These are phyloP conservation scores for Coprinopsis marcescibilis DNA, from an alignment of 768 basidiomycete species.

Conservation along the genomic window DNA sequence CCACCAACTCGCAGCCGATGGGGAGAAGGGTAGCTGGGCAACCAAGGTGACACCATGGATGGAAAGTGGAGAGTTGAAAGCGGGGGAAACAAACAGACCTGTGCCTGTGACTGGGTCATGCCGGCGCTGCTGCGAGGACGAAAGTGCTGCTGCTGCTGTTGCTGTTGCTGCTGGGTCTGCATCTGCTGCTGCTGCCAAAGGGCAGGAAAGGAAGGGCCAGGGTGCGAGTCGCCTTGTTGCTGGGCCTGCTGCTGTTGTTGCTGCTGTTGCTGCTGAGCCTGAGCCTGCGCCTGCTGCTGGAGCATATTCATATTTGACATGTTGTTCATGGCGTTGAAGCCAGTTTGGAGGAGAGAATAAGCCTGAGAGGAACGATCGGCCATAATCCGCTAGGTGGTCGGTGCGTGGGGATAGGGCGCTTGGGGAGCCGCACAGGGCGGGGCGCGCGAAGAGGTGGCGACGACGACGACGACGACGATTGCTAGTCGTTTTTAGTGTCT, in stretches of 20 bases:
- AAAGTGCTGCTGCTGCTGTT: constrained; percentile 41
- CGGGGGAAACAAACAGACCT: constrained; percentile 35
- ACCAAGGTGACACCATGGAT: constrained; percentile 9
- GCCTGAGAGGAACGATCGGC: constrained; percentile 51
- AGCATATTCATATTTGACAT: too few relatives aligned
- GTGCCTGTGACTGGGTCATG: constrained; percentile 34
- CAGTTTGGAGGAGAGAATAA: constrained; percentile 52
- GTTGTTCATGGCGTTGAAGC: constrained; percentile 32
- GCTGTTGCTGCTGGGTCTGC: too few relatives aligned
- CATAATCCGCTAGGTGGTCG: constrained; percentile 36
- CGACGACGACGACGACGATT: constrained; percentile 20
- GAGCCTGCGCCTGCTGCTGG: constrained; percentile 38
- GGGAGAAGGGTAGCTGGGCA: constrained; percentile 4
- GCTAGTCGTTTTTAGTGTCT: too few relatives aligned
- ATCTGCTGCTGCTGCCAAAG: constrained; percentile 57
- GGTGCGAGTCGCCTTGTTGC: constrained; percentile 36
- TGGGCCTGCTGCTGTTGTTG: constrained; percentile 41
- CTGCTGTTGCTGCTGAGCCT: constrained; percentile 34
- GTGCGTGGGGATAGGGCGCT: constrained; percentile 22
- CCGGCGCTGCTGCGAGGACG: constrained; percentile 37
- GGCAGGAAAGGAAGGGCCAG: constrained; percentile 40
- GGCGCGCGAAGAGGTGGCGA: constrained; percentile 17
- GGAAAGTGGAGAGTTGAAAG: constrained; percentile 7
- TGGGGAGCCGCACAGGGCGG: constrained; percentile 20
- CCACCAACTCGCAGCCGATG: not conserved